Evolutionary conservation across 495 filamentous ascomycete genomes (phyloP), one percentile per base, ranked within the genome.

Genomic region (Sabuloglossum arenarium): DNA sequence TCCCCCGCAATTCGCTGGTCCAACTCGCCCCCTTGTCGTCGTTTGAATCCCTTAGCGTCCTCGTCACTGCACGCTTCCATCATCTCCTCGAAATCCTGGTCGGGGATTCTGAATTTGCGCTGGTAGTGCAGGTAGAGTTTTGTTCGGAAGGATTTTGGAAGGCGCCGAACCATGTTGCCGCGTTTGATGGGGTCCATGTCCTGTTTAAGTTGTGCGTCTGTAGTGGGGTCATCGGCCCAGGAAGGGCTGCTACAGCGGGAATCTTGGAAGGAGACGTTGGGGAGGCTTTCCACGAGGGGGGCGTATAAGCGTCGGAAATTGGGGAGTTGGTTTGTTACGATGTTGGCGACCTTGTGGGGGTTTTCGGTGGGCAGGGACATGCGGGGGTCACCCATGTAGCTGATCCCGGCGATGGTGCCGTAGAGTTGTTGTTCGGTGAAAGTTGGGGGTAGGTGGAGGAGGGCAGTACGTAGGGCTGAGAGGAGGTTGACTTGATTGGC

Each of bases 401-500:
- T 90, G 65, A 97, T 85, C 9, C 84, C 81, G 3, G 89, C 81
- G 56, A 98, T 95, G 3, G 86, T 88, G 56, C 75, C 80, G 68
- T 94, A 98, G 0, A 98, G 73, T 59, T 94, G 74, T 56, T 82
- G 79, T 63, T 98, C 91, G 27, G 81, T 88, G 67, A 98, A 98
- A 1, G 70, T 70, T 0, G 80, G 76, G 0, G 89, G 89, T 0
- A 98, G 75, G 19, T 97, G 73, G 1, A 98, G 72, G 11, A 98
- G 76, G 0, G 91, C 87, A 19, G 88, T 89, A 24, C 93, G 84
- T 24, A 96, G 71, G 3, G 91, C 91, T 6, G 90, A 91, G 23
- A 97, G 68, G 6, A 98, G 76, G 64, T 98, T 98, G 67, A 91
- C 80, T 66, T 97, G 93, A 65, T 97, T 96, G 5, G 91, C 85